Base-by-base conservation (phyloP, 208 protist species). In the Acanthamoeba sp. region DNA sequence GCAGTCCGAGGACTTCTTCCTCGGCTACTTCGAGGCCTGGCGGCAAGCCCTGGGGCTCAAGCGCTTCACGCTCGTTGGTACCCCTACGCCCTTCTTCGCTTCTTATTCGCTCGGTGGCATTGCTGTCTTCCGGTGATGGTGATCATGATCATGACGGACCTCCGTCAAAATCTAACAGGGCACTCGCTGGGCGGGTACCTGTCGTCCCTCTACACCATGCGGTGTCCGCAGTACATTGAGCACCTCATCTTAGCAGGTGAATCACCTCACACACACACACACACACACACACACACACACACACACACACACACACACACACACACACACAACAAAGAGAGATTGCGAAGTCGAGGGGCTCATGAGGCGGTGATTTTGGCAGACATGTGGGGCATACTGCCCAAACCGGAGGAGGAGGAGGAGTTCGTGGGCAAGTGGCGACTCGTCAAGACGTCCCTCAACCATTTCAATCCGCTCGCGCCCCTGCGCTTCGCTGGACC, bases 111-210 rank as follows among this genome's bases (percentile, higher is more conserved):
- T n/a, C n/a, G n/a, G n/a, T n/a, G n/a, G n/a, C n/a, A n/a, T n/a
- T n/a, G n/a, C n/a, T n/a, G n/a, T n/a, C n/a, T n/a, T n/a, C n/a
- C n/a, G n/a, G n/a, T n/a, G n/a, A n/a, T n/a, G n/a, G n/a, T 62
- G 12, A 62, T 22, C 55, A 62, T 62, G 12, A 27, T 22, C 12
- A 22, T 62, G 55, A n/a, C n/a, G n/a, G n/a, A n/a, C 59, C 14
- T 32, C 59, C 59, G n/a, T 4, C 6, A 32, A 34, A 4, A 27
- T 69, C 16, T 40, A 20, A 52, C 50, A 88, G 80, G 80, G 12
- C 90, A 94, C 50, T 94, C 90, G 36, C 66, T 94, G 9, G 94
- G 94, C 7, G 94, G 94, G n/a, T 95, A 94, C 57, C 5, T 95
- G 2, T 71, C 42, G 20, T 57, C 71, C 2, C 50, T n/a, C 29